Conservation (phyloP, 805 yeast species). For the Sungouiozyma ichnusensis region DNA sequence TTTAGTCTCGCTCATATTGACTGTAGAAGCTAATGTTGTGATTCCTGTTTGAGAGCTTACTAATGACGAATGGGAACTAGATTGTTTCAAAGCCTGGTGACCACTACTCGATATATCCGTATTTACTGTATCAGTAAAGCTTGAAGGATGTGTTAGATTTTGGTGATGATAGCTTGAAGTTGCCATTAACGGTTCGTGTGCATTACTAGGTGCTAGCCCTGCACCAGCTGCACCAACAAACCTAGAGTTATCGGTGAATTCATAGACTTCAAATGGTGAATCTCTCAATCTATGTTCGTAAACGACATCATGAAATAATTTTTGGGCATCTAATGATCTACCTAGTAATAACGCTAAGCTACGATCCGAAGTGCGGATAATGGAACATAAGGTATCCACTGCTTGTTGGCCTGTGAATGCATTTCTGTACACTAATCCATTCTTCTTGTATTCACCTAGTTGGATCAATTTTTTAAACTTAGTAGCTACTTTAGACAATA, state of each 20-base stretch:
- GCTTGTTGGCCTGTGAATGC: slow-evolving; percentile 92
- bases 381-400: slow-evolving; percentile 77
- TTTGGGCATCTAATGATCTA: slow-evolving; percentile 87
- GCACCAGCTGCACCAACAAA: slow-evolving; percentile 18
- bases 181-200: slow-evolving; percentile 21
- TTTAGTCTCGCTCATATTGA: neutral
- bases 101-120: neutral
- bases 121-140: slow-evolving; percentile 7
- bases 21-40: neutral
- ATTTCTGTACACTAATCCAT: slow-evolving; percentile 84
- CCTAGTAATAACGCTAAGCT: slow-evolving; percentile 83
- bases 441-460: slow-evolving; percentile 71
- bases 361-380: slow-evolving; percentile 83
- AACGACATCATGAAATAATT: slow-evolving; percentile 88
- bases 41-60: slow-evolving; percentile 2
- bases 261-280: slow-evolving; percentile 78
- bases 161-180: no score
- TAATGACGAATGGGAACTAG: slow-evolving; percentile 11
- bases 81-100: slow-evolving; percentile 2
- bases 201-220: slow-evolving; percentile 14
- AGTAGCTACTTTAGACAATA: slow-evolving; percentile 74
- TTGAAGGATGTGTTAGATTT: slow-evolving; percentile 5
- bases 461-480: slow-evolving; percentile 61
- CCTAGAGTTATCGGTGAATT: slow-evolving; percentile 44
- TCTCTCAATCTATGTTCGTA: slow-evolving; percentile 90